Conservation (phyloP, 768 basidiomycete species). For the Ramaria sp. region DNA sequence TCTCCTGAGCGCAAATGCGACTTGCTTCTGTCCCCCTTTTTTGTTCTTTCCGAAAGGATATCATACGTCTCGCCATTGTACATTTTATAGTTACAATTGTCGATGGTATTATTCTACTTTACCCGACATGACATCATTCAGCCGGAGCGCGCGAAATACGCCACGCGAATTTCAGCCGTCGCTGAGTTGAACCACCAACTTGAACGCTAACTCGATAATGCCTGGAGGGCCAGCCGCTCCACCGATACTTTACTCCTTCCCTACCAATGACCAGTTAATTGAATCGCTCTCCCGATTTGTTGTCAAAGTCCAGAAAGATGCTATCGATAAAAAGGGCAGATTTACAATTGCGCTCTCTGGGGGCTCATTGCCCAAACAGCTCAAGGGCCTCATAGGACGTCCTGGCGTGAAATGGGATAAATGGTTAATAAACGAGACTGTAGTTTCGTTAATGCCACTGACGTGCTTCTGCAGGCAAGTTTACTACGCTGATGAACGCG, state of each 20-base stretch:
- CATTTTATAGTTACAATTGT: neutral
- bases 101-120: neutral
- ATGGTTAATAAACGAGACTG: conserved; percentile 49
- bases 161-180: neutral
- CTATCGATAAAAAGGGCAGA: conserved; percentile 77
- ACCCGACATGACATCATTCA: neutral
- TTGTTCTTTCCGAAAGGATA: neutral
- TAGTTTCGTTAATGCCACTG: neutral
- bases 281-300: conserved; percentile 71
- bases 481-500: conserved; percentile 94
- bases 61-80: conserved; percentile 1
- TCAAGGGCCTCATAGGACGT: conserved; percentile 57
- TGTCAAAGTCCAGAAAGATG: conserved; percentile 77
- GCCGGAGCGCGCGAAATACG: neutral
- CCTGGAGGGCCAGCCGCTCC: conserved; percentile 30
- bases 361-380: conserved; percentile 78
- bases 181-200: neutral
- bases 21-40: neutral
- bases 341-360: conserved; percentile 94
- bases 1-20: neutral
- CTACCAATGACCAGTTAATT: conserved; percentile 42
- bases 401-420: conserved; percentile 80
- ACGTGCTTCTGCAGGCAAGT: conserved; percentile 61
- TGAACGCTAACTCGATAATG: neutral
- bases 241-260: conserved; percentile 67